Base-by-base conservation (phyloP, 352 stramenopile genomes). In the Pythium dissotocum region DNA sequence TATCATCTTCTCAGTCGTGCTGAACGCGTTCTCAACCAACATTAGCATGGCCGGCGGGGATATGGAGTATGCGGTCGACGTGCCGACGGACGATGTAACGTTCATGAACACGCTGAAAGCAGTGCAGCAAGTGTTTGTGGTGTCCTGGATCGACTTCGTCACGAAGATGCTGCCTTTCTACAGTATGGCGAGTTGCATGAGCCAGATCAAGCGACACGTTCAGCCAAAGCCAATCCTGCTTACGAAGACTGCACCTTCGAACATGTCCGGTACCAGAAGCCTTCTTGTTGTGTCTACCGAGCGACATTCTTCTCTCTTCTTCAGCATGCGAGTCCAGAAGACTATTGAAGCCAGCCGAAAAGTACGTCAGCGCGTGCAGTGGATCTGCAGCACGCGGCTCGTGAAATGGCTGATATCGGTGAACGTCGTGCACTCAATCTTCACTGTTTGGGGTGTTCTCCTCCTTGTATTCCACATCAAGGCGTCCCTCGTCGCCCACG, bases 151-250 rank as follows among this genome's bases (percentile, higher is more conserved):
- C 54, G 69, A 75, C 48, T 58, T 75, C 16, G 21, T 68, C 24
- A 61, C 69, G 7, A 75, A 75, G 60, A 32, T 75, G 7, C 28
- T 75, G 58, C 69, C 69, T 18, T 68, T 75, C 2, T 0, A 59
- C 0, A 71, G 63, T 26, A 75, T 75, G 69, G 46, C 51, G 5
- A 46, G 7, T n/a, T 71, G 69, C 53, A 26, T 75, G 10, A 12
- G 14, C 18, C 54, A 71, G 12, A 60, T 71, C 32, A 24, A 67
- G 30, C 48, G 7, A 3, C 46, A 56, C 2, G 57, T 70, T 18
- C 38, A 35, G 14, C 13, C 32, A n/a, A 40, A 36, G 2, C 16
- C 33, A n/a, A 42, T 4, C 4, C 10, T 12, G 6, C 7, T 10
- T 12, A 38, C 33, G 9, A 38, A 10, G 33, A 38, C 33, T 6